Percentiles rank a stretch among this genome's conserved stretches.
These are phyloP conservation scores for Dorcoceras hygrometricum DNA, from an alignment of 257 asterid species.

Conservation along the genomic window DNA sequence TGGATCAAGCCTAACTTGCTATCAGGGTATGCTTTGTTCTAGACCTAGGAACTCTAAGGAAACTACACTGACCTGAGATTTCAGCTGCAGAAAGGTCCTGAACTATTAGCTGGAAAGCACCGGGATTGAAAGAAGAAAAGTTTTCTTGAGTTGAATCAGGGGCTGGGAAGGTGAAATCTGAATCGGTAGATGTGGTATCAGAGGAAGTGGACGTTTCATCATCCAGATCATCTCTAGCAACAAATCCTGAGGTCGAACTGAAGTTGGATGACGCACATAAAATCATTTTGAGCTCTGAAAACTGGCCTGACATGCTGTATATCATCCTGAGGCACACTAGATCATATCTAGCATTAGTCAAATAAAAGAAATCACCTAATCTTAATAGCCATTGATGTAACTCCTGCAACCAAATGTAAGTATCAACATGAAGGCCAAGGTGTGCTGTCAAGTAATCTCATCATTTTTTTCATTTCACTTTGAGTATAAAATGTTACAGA, in stretches of 20 bases:
- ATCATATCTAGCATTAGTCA: conserved; percentile 55
- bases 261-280: conserved; percentile 66
- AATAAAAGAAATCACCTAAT: conserved; percentile 28
- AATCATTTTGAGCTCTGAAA: conserved; percentile 94
- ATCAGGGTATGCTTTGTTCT: conserved; percentile 28
- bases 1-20: conserved; percentile 32
- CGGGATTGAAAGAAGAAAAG: conserved; percentile 59
- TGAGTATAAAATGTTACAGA: neutral
- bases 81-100: conserved; percentile 91
- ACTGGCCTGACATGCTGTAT: conserved; percentile 96
- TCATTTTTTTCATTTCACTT: neutral
- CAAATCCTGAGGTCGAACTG: conserved; percentile 61
- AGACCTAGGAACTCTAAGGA: conserved; percentile 36
- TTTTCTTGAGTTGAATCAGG: conserved; percentile 68
- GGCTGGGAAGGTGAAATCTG: conserved; percentile 92
- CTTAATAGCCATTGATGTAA: conserved; percentile 20
- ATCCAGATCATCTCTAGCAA: conserved; percentile 55
- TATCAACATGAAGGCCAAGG: conserved; percentile 8
- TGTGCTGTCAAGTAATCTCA: neutral
- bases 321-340: conserved; percentile 99
- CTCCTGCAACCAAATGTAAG: conserved; percentile 29
- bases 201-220: conserved; percentile 71
- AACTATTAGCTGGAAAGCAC: conserved; percentile 85
- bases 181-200: conserved; percentile 70
- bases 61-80: conserved; percentile 79